A percentile compares a stretch with the other conserved stretches of the same genome.
phyloP scores from a whole-genome alignment of 2,329 filamentous ascomycete genomes.

The Phymatotrichopsis omnivora region DNA sequence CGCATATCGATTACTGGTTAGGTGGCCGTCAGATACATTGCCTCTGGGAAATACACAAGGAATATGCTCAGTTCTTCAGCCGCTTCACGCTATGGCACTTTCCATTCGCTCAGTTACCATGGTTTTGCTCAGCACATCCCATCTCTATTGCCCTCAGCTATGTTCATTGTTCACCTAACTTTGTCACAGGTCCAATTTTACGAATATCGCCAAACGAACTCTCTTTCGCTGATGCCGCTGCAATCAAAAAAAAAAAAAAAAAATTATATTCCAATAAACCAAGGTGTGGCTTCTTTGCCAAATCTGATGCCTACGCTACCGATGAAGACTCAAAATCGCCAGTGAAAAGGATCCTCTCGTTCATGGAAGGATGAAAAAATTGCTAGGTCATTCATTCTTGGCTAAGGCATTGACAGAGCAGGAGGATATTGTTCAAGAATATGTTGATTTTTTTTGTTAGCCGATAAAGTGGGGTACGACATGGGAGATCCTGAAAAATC shows the following conservation, averaged over 20 bases:
- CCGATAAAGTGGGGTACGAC: conserved; percentile 28
- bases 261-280: conserved; percentile 37
- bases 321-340: conserved; percentile 7
- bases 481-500: conserved; percentile 22
- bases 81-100: too few relatives aligned
- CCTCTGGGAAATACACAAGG: too few relatives aligned
- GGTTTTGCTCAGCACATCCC: too few relatives aligned
- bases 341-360: conserved; percentile 14
- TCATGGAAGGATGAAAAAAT: conserved; percentile 35
- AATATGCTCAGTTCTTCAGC: too few relatives aligned
- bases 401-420: conserved; percentile 32
- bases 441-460: conserved; percentile 32
- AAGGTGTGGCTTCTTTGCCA: conserved; percentile 32
- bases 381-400: conserved; percentile 33
- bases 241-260: conserved; percentile 39
- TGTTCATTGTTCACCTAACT: too few relatives aligned
- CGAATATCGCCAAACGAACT: conserved; percentile 38
- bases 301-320: conserved; percentile 30
- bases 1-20: neutral
- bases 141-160: too few relatives aligned
- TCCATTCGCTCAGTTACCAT: too few relatives aligned
- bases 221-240: conserved; percentile 36
- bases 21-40: too few relatives aligned
- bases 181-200: conserved; percentile 36
- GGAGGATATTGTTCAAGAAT: conserved; percentile 33